Conservation (phyloP, 306 rosid species). For the Boehmeria nivea region DNA sequence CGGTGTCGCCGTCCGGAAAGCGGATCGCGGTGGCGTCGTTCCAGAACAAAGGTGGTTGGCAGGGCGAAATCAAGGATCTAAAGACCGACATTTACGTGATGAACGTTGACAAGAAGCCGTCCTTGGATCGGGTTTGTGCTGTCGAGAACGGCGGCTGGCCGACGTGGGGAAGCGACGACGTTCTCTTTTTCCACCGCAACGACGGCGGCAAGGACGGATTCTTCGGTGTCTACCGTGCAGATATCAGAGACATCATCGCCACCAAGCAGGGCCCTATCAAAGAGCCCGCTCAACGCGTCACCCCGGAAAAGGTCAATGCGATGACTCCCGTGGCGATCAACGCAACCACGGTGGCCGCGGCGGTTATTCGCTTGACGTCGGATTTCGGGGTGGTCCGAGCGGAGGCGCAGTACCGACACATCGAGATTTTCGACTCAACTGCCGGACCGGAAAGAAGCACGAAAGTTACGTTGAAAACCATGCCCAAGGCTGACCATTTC, state of each 20-base stretch:
- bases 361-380: neutral
- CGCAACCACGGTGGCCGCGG: neutral
- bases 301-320: neutral
- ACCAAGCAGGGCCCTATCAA: neutral
- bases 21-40: slow-evolving; percentile 1
- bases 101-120: neutral
- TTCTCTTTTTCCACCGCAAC: slow-evolving; percentile 12
- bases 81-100: neutral
- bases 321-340: slow-evolving; percentile 6
- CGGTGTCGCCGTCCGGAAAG: slow-evolving; percentile 5
- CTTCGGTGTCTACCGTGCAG: slow-evolving; percentile 4
- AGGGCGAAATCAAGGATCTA: neutral
- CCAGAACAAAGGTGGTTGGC: neutral
- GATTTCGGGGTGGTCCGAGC: neutral
- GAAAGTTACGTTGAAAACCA: neutral
- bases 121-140: neutral
- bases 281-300: neutral
- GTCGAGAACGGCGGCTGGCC: slow-evolving; percentile 6
- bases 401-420: slow-evolving; percentile 7
- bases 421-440: slow-evolving; percentile 1
- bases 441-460: neutral
- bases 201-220: neutral
- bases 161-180: slow-evolving; percentile 9
- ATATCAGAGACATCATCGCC: neutral
- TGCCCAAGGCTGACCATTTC: neutral